Base-by-base conservation (phyloP, 495 filamentous ascomycete species). In the Pyronema omphalodes region DNA sequence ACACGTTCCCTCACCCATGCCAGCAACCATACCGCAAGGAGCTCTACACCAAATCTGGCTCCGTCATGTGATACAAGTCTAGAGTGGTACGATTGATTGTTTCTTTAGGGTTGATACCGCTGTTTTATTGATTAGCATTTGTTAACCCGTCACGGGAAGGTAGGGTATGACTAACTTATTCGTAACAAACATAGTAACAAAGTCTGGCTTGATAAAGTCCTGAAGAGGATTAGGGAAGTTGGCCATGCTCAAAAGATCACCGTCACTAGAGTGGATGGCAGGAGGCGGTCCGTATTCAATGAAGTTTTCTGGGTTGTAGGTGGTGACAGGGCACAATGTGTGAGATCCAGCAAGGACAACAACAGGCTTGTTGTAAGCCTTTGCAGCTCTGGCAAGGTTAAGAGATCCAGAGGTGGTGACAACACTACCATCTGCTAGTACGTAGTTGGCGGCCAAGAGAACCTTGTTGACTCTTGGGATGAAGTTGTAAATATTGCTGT, bases 401-500 rank as follows among this genome's bases (percentile, higher is more conserved):
- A 46, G 55, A n/a, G 61, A 57, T 40, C 61, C 61, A 1, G 54
- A 53, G 34, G 61, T 48, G 18, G 61, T 60, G 7, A 64, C 34
- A n/a, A 64, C 44, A 5, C 51, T 44, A 8, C 60, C 61, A 55
- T 64, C 57, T 5, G 60, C 60, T 14, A 64, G 59, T 6, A 64
- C 52, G 40, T 64, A 64, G 29, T 60, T 58, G 3, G 61, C 62
- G 15, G 51, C 57, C 5, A 64, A 41, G 36, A 64, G 51, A 18
- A 64, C 61, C 44, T 64, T 64, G 19, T 64, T 60, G 19, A 63
- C 61, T n/a, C 61, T 56, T 14, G 53, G 46, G 57, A 64, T 64
- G 39, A 64, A 57, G 19, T 64, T 64, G 46, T 50, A 57, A 19
- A 64, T 55, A 44, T 64, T 57, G 8, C 51, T 52, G 23, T 64